These are phyloP conservation scores for Podaxis sp. DNA, from an alignment of 768 basidiomycete genomes.

Conservation along the genomic window DNA sequence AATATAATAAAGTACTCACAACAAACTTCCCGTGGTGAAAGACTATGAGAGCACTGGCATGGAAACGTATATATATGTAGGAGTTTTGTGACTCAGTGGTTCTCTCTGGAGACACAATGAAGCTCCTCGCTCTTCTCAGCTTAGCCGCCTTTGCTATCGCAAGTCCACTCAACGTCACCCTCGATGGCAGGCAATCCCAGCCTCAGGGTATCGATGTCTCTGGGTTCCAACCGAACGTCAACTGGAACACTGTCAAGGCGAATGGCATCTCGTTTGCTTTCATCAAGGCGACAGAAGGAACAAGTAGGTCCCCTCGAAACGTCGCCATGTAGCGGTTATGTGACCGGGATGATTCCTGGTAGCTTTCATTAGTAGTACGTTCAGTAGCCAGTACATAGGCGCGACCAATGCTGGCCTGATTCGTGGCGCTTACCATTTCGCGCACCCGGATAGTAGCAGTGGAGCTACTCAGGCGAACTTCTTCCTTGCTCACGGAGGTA, in stretches of 20 bases:
- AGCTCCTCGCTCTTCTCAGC: constrained; percentile 1
- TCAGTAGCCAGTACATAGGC: constrained; percentile 51
- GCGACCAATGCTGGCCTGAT: constrained; percentile 56
- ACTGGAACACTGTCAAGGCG: constrained; percentile 50
- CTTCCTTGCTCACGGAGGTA: constrained; percentile 58
- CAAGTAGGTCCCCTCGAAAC: constrained; percentile 29
- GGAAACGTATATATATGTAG: constrained; percentile 4
- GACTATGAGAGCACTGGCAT: background rate
- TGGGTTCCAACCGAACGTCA: constrained; percentile 42
- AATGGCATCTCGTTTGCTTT: constrained; percentile 56
- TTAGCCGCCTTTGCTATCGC: background rate
- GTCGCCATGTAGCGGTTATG: background rate
- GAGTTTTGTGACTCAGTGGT: background rate
- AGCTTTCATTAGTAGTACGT: constrained; percentile 27
- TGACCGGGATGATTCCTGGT: background rate
- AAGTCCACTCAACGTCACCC: background rate
- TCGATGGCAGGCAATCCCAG: constrained; percentile 3
- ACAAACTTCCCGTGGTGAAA: background rate
- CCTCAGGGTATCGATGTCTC: constrained; percentile 59
- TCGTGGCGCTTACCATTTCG: constrained; percentile 62
- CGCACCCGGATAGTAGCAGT: constrained; percentile 48
- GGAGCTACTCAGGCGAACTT: constrained; percentile 60
- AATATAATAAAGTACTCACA: background rate
- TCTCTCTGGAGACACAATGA: background rate
- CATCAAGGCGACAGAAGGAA: constrained; percentile 70